These are phyloP conservation scores for Ceratocystis ficicola DNA, from an alignment of 2,329 filamentous ascomycete genomes.

Conservation along the genomic window DNA sequence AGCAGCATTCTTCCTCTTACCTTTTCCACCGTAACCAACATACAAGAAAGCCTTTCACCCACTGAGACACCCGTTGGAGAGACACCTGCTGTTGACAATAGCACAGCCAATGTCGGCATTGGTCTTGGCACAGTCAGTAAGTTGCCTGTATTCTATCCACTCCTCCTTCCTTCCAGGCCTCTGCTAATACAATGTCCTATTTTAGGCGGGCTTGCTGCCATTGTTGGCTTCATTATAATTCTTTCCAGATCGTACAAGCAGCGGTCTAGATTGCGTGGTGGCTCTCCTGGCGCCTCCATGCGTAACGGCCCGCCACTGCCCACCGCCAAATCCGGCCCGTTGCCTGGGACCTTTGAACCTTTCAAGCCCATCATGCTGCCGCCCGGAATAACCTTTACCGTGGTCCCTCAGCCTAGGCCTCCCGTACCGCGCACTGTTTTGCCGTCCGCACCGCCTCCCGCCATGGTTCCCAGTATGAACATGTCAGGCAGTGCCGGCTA, in stretches of 20 bases:
- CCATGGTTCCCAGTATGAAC: not conserved
- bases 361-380: slow-evolving; percentile 21
- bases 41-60: slow-evolving; percentile 13
- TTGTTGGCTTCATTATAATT: slow-evolving; percentile 19
- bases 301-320: not conserved
- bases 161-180: not conserved
- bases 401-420: not conserved
- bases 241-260: slow-evolving; percentile 16
- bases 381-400: slow-evolving; percentile 14
- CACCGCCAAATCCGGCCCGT: slow-evolving; percentile 15
- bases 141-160: not conserved
- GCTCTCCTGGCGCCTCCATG: slow-evolving; percentile 1
- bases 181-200: not conserved
- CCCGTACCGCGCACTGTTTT: not conserved
- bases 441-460: not conserved
- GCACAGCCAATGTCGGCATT: slow-evolving; percentile 15
- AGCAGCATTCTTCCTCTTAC: slow-evolving; percentile 9
- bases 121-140: slow-evolving; percentile 19
- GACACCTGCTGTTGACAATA: not conserved
- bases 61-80: not conserved
- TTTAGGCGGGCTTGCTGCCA: slow-evolving; percentile 17
- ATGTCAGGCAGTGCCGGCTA: not conserved
- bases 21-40: slow-evolving; percentile 17
- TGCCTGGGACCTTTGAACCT: slow-evolving; percentile 20
- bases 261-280: not conserved